These are phyloP conservation scores for Thalassiosira mediterranea DNA, from an alignment of 352 stramenopile genomes.

Conservation along the genomic window DNA sequence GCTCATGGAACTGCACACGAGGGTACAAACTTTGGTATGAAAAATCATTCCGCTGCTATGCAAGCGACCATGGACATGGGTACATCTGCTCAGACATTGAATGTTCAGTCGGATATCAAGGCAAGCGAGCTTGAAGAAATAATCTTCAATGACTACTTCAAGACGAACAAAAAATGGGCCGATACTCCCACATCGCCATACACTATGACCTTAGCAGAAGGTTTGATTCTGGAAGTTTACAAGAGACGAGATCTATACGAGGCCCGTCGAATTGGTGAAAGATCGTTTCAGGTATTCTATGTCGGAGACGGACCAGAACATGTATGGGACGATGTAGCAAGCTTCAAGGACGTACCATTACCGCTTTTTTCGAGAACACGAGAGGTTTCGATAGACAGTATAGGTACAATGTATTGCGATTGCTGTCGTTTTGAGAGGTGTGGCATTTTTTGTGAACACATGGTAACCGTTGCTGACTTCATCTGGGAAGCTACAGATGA, in stretches of 20 bases:
- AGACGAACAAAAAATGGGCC: constrained; percentile 7
- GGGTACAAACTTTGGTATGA: constrained; percentile 12
- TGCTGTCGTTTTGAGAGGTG: constrained; percentile 2
- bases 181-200: neutral
- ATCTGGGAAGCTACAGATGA: neutral
- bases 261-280: neutral
- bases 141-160: neutral
- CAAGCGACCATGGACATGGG: constrained; percentile 2
- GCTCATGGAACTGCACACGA: constrained; percentile 18
- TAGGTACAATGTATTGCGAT: neutral
- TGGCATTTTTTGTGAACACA: constrained; percentile 21
- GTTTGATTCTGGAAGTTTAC: neutral
- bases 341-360: neutral
- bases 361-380: neutral
- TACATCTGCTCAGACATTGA: neutral
- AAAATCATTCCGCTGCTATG: constrained; percentile 5
- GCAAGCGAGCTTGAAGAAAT: neutral
- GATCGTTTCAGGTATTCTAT: constrained; percentile 1
- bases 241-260: neutral
- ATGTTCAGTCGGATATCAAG: constrained; percentile 1
- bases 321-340: neutral
- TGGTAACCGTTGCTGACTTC: neutral
- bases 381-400: neutral
- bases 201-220: neutral
- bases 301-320: neutral